Evolutionary conservation across 495 filamentous ascomycete genomes (phyloP), one percentile per base, ranked within the genome.

Genomic region (Patellaria atrata): DNA sequence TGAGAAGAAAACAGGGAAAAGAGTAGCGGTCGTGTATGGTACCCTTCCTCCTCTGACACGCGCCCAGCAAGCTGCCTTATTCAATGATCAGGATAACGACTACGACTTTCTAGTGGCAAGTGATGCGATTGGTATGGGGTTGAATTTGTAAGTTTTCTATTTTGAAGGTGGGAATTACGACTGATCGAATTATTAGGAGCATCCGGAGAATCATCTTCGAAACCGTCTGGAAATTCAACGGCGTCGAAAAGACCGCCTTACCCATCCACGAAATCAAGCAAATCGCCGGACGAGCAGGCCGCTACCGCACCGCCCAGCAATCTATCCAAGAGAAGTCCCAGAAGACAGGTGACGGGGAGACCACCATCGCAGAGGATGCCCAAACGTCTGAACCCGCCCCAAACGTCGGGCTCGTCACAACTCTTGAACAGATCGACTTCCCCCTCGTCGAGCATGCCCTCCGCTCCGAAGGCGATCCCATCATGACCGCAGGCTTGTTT

Each of bases 101-200:
- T 99, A 94, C 53, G 85, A 99, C 45, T 85, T 77, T 42, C 63
- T 99, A 3, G 82, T 87, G 17, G 89, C 89, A 11, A 94, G 84
- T 45, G 89, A 99, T 54, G 89, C 89, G 15, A 83, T 99, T 43
- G 89, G 89, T 15, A 99, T 99, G 89, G 89, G 89, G 1, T 59
- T 99, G 20, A 99, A 99, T 55, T 51, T 99, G 60, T 79, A 51
- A 61, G 64, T 62, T 18, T 20, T 2, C 32, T 8, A 18, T 22
- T 8, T 4, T n/a, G 1, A 4, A 21, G 5, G 12, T 5, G 12
- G 17, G 6, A 9, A 9, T 11, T 17, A 20, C 3, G 10, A 4
- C 18, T 29, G 37, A 25, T 33, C 21, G 5, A 18, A 15, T 12
- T 7, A 16, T 19, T 33, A 79, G 74, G 55, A 85, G 82, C 51